Evolutionary conservation across 345 rosid species (phyloP).

Genomic region (Populus simonii): DNA sequence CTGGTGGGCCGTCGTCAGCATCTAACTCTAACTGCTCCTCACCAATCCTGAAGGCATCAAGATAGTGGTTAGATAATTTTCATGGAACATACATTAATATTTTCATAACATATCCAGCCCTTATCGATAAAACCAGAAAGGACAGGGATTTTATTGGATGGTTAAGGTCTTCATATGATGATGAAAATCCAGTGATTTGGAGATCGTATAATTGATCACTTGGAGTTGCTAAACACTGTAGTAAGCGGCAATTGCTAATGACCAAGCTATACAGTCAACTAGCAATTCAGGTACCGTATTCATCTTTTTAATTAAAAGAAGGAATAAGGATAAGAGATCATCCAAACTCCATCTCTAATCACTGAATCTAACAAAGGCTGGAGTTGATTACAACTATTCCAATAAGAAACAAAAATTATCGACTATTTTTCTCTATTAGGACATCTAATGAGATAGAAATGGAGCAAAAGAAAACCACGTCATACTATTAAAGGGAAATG

Average conservation of each 20-base stretch:
- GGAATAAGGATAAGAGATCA: background rate
- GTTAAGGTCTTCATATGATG: background rate
- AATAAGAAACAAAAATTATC: background rate
- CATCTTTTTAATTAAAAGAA: background rate
- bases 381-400: background rate
- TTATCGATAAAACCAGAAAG: background rate
- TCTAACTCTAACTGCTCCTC: constrained; percentile 79
- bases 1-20: constrained; percentile 81
- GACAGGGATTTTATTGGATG: background rate
- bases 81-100: background rate
- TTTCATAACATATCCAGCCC: background rate
- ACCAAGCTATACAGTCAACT: background rate
- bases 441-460: background rate
- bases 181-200: background rate
- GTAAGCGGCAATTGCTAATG: background rate
- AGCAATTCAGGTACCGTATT: background rate
- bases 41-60: constrained; percentile 50
- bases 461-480: background rate
- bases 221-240: background rate
- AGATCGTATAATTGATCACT: background rate
- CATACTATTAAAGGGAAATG: background rate
- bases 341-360: background rate
- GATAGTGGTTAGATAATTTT: background rate
- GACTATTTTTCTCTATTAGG: background rate
- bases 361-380: background rate